Evolutionary conservation across 1,284 basidiomycete genomes (phyloP).

Genomic region (Cystobasidium pallidum): DNA sequence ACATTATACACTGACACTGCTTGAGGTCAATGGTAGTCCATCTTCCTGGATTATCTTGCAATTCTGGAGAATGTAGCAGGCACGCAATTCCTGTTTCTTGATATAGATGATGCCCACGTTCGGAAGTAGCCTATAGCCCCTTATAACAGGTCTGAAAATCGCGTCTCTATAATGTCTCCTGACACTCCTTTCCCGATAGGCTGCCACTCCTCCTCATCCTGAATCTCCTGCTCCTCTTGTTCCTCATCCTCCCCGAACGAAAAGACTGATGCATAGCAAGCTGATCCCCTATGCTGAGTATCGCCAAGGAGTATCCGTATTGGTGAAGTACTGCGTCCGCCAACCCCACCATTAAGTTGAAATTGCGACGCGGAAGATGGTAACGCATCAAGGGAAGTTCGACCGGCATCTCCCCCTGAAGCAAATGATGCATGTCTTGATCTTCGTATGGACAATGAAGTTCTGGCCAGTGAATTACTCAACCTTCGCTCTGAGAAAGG

Average conservation of each 20-base stretch:
- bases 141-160: no score
- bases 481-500: conserved; percentile 34
- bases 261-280: conserved; percentile 29
- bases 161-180: background rate
- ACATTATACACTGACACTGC: no score
- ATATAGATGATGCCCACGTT: no score
- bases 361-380: background rate
- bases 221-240: background rate
- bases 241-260: conserved; percentile 15
- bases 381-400: background rate
- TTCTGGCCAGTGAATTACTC: conserved; percentile 28
- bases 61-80: no score
- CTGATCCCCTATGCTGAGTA: conserved; percentile 10
- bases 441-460: background rate
- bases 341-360: background rate
- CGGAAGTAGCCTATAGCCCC: no score
- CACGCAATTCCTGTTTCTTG: no score
- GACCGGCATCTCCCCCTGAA: background rate
- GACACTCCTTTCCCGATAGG: background rate
- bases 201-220: background rate
- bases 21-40: no score
- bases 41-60: no score
- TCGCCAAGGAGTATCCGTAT: background rate
- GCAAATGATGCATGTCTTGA: conserved; percentile 15
- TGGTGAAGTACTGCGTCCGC: background rate